Percentiles rank a stretch among this genome's conserved stretches.
Evolutionary conservation across 2,329 filamentous ascomycete genomes (phyloP).

Genomic region (Cercospora zeina): DNA sequence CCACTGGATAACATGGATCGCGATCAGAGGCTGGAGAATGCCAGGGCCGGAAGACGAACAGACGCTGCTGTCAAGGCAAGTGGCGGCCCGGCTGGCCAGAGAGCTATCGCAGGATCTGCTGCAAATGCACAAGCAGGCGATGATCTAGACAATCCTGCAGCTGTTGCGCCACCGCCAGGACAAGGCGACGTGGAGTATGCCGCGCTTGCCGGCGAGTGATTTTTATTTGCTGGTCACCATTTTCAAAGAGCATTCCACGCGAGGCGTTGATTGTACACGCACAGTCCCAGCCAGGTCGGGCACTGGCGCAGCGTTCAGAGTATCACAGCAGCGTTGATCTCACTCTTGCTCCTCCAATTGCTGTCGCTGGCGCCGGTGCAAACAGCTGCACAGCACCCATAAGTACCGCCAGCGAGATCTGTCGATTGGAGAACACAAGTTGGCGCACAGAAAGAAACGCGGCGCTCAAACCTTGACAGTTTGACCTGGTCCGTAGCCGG

Average conservation of each 20-base stretch:
- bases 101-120: slow-evolving; percentile 38
- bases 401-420: too few relatives aligned
- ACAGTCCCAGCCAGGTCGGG: neutral
- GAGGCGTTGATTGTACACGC: slow-evolving; percentile 17
- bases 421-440: too few relatives aligned
- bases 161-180: slow-evolving; percentile 76
- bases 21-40: slow-evolving; percentile 77
- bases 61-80: slow-evolving; percentile 30
- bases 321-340: neutral
- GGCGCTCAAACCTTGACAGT: too few relatives aligned
- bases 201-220: slow-evolving; percentile 74
- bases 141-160: slow-evolving; percentile 48
- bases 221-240: neutral
- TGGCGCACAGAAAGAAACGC: too few relatives aligned
- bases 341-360: neutral
- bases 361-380: too few relatives aligned
- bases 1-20: slow-evolving; percentile 88
- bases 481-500: too few relatives aligned
- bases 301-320: neutral
- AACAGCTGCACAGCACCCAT: too few relatives aligned
- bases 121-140: slow-evolving; percentile 46
- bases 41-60: slow-evolving; percentile 70
- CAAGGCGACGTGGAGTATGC: slow-evolving; percentile 77
- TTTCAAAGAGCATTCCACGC: slow-evolving; percentile 9
- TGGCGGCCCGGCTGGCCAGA: slow-evolving; percentile 34